Evolutionary conservation across 2,329 filamentous ascomycete species (phyloP).

Genomic region (Pseudopithomyces maydicus): DNA sequence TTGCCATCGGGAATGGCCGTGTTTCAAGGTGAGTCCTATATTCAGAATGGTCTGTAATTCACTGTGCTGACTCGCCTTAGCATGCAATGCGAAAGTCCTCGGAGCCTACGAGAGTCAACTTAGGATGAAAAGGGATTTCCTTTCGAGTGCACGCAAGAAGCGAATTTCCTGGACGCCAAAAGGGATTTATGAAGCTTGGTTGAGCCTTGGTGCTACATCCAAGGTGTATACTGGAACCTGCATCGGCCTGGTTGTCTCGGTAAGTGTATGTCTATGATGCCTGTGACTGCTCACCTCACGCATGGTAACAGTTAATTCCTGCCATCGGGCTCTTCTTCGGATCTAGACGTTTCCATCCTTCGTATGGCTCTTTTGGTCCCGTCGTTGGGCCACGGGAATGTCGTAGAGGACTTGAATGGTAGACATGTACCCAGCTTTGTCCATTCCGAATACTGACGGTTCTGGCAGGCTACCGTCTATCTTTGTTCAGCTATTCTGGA

Average conservation of each 20-base stretch:
- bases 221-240: conserved; percentile 41
- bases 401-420: conserved; percentile 69
- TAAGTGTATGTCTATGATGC: conserved; percentile 16
- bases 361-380: conserved; percentile 61
- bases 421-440: conserved; percentile 14
- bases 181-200: conserved; percentile 37
- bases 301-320: conserved; percentile 57
- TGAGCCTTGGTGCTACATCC: conserved; percentile 35
- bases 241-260: conserved; percentile 34
- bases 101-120: conserved; percentile 43
- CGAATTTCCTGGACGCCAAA: conserved; percentile 33
- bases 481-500: conserved; percentile 44
- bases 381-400: conserved; percentile 50
- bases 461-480: conserved; percentile 41
- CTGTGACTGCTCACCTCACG: conserved; percentile 11
- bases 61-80: conserved; percentile 18
- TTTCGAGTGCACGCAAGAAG: conserved; percentile 42
- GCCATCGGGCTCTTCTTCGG: conserved; percentile 66
- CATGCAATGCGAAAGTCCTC: conserved; percentile 43
- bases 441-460: conserved; percentile 11
- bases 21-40: conserved; percentile 37
- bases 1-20: conserved; percentile 46
- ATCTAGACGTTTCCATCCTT: conserved; percentile 67
- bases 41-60: neutral
- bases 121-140: conserved; percentile 39